Base-by-base conservation (phyloP, 148 eudicot species). In the Persicaria tinctoria region DNA sequence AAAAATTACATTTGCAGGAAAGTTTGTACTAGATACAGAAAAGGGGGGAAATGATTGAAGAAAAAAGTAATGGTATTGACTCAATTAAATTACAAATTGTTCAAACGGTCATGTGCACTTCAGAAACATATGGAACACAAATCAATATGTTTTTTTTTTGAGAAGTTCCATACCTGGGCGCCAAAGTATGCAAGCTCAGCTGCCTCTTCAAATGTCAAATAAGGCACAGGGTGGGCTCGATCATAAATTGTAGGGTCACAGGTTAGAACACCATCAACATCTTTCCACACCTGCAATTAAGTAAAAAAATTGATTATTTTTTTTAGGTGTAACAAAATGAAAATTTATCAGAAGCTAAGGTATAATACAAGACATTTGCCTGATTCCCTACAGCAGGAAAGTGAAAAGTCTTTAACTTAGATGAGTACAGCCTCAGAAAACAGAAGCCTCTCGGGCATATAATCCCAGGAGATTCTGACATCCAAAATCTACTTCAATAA, bases 121-220 rank as follows among this genome's bases (percentile, higher is more conserved):
- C 11, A 66, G 48, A 66, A 60, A 66, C 9, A 66, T 47, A 66
- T 8, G 12, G 12, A 7, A 8, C 53, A 50, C 7, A 63, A 63
- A 38, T 63, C 44, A 32, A 10, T 8, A 10, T 18, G 14, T 3
- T 63, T 2, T 23, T 23, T 23, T 14, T 63, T 13, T 44, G 18
- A 71, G 54, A 50, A 48, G 53, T 13, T 68, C 46, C 54, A 18
- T 5, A 95, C 99, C 97, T 95, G 99, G 73, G 97, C 99, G 78
- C 99, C 99, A 90, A 92, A 95, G 81, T 95, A 95, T 49, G 99
- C 99, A 84, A 95, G 99, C 81, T 95, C 99, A 50, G 99, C 94
- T 56, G 99, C 99, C 84, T 95, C 99, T 27, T 95, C 99, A 77
- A 92, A 95, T 63, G 97, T 92, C 81, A 95, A 80, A 84, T 64